A percentile compares a stretch with the other conserved stretches of the same genome.
Conservation (phyloP, 331 rosid species). For the Rosa hybrid region DNA sequence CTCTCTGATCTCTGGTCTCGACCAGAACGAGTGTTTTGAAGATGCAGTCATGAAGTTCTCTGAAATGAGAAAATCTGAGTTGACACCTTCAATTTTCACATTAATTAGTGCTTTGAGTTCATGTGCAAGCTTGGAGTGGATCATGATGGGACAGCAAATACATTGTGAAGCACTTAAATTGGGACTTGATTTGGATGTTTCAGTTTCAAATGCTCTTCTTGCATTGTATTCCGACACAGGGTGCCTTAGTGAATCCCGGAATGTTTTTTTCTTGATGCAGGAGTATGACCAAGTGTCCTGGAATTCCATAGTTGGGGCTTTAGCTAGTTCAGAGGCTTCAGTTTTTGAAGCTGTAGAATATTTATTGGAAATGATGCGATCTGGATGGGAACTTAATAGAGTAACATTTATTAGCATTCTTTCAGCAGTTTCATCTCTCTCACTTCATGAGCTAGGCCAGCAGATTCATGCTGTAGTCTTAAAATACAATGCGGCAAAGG, state of each 20-base stretch:
- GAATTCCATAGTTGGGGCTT: conserved; percentile 80
- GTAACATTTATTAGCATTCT: conserved; percentile 76
- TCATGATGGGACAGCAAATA: conserved; percentile 62
- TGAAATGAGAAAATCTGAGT: conserved; percentile 63
- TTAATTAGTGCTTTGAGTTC: conserved; percentile 87
- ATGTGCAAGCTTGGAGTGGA: conserved; percentile 78
- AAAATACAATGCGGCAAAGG: conserved; percentile 52
- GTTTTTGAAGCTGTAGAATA: conserved; percentile 52
- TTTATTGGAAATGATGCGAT: conserved; percentile 72
- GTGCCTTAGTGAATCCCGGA: conserved; percentile 49
- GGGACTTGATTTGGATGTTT: conserved; percentile 87
- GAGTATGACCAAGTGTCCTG: conserved; percentile 80
- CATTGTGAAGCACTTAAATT: conserved; percentile 71
- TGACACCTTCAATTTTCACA: conserved; percentile 74
- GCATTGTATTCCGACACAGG: conserved; percentile 72
- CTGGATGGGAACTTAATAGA: conserved; percentile 68
- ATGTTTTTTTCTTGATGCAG: conserved; percentile 70
- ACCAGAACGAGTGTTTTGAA: conserved; percentile 66
- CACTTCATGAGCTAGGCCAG: conserved; percentile 47
- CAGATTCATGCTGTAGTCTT: conserved; percentile 72
- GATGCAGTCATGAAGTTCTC: conserved; percentile 60
- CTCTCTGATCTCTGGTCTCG: conserved; percentile 83
- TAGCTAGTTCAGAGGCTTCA: conserved; percentile 58
- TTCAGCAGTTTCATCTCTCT: conserved; percentile 69
- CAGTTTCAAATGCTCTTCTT: conserved; percentile 87